Percentiles rank a stretch among this genome's conserved stretches.
Evolutionary conservation across 352 stramenopile genomes (phyloP).

Genomic region (Globisporangium cystogenes): DNA sequence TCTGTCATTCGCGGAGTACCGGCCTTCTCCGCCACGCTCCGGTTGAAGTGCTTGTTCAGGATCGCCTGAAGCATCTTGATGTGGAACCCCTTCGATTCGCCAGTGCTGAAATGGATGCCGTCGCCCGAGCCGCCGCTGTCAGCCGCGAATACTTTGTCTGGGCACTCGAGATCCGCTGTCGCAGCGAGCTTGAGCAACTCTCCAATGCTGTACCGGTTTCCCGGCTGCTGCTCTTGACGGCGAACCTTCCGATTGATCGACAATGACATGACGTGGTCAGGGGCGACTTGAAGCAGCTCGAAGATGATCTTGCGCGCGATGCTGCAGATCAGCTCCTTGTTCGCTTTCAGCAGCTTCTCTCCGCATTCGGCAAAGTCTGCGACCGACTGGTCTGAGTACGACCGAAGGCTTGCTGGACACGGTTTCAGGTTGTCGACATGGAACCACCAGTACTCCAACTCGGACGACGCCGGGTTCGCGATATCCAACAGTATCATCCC

Average conservation of each 20-base stretch:
- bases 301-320: slow-evolving; percentile 61
- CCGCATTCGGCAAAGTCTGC: slow-evolving; percentile 33
- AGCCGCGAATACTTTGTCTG: slow-evolving; percentile 24
- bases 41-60: slow-evolving; percentile 53
- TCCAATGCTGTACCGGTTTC: slow-evolving; percentile 39
- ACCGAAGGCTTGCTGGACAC: slow-evolving; percentile 9
- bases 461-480: slow-evolving; percentile 35
- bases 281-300: slow-evolving; percentile 44
- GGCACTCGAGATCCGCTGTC: slow-evolving; percentile 44
- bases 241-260: slow-evolving; percentile 23
- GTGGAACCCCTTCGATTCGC: slow-evolving; percentile 8
- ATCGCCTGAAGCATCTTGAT: slow-evolving; percentile 41
- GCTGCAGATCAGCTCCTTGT: slow-evolving; percentile 48
- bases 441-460: slow-evolving; percentile 69
- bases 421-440: slow-evolving; percentile 44
- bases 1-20: slow-evolving; percentile 16
- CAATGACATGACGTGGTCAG: slow-evolving; percentile 56
- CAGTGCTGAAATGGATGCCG: slow-evolving; percentile 5
- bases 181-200: slow-evolving; percentile 52
- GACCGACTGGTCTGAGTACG: slow-evolving; percentile 32
- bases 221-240: slow-evolving; percentile 13
- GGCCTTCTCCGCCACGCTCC: slow-evolving; percentile 8
- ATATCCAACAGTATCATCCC: slow-evolving; percentile 65
- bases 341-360: slow-evolving; percentile 23
- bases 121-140: slow-evolving; percentile 17